Conservation (phyloP, 305 asterid genomes). For the Stenogyne calaminthoides region DNA sequence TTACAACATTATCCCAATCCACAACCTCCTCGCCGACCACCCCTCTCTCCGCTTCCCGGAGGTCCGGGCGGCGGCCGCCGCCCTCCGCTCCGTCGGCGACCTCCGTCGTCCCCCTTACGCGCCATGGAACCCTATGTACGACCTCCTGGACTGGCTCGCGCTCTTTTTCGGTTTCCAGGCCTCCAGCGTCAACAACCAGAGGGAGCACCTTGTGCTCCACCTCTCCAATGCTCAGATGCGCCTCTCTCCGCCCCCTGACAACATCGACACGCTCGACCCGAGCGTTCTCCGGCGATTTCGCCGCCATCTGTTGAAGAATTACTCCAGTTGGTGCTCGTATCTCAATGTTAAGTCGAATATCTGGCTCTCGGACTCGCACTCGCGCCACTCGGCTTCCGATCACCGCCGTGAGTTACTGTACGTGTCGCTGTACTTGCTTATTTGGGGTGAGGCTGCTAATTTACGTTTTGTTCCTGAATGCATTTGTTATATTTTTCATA, state of each 20-base stretch:
- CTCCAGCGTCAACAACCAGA: slow-evolving; percentile 79
- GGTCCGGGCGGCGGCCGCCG: slow-evolving; percentile 87
- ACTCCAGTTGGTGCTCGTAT: slow-evolving; percentile 84
- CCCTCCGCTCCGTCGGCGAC: slow-evolving; percentile 79
- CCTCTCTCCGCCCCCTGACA: slow-evolving; percentile 61
- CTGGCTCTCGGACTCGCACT: slow-evolving; percentile 64
- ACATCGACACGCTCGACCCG: slow-evolving; percentile 67
- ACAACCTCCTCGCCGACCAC: slow-evolving; percentile 90
- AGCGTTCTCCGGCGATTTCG: slow-evolving; percentile 82
- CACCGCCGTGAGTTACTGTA: slow-evolving; percentile 83
- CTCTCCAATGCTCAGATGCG: slow-evolving; percentile 79
- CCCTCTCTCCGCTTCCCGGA: slow-evolving; percentile 92
- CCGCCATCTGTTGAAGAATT: slow-evolving; percentile 62
- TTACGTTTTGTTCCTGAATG: slow-evolving; percentile 91
- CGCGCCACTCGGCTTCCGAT: slow-evolving; percentile 47
- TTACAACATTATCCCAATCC: slow-evolving; percentile 83
- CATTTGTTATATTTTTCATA: slow-evolving; percentile 76
- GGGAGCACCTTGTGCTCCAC: slow-evolving; percentile 90
- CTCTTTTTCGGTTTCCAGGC: slow-evolving; percentile 85
- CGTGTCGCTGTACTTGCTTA: slow-evolving; percentile 72
- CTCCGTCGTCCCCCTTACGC: slow-evolving; percentile 80
- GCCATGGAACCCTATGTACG: slow-evolving; percentile 72
- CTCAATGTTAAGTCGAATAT: slow-evolving; percentile 70
- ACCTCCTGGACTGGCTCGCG: slow-evolving; percentile 91
- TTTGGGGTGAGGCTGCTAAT: slow-evolving; percentile 99